A percentile compares a stretch with the other conserved stretches of the same genome.
phyloP scores from a whole-genome alignment of 2,329 filamentous ascomycete genomes.

The Clarireedia monteithiana region DNA sequence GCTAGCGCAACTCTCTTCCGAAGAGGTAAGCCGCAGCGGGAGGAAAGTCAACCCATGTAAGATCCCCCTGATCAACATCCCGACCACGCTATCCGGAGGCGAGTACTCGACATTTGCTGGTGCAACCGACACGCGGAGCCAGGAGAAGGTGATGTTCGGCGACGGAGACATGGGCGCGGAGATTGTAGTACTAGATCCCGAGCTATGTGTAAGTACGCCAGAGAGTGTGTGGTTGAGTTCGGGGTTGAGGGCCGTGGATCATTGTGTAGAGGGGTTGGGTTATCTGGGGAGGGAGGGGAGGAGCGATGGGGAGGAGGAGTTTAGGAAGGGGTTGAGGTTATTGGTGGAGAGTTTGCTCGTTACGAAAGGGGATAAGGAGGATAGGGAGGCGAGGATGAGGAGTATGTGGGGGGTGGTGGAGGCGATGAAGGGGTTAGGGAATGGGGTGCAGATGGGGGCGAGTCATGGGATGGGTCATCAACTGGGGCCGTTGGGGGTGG shows the following conservation, averaged over 20 bases:
- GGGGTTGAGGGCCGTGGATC: constrained; percentile 48
- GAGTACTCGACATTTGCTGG: constrained; percentile 35
- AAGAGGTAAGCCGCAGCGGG: constrained; percentile 8
- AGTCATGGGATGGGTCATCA: constrained; percentile 37
- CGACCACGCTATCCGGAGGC: constrained; percentile 35
- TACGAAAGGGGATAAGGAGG: constrained; percentile 16
- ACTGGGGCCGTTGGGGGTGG: constrained; percentile 39
- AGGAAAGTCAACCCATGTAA: constrained; percentile 11
- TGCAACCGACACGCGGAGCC: constrained; percentile 29
- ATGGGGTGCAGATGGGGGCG: constrained; percentile 34
- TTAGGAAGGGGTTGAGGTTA: constrained; percentile 16
- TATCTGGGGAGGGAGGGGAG: constrained; percentile 26
- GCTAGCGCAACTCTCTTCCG: constrained; percentile 11
- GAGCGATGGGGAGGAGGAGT: constrained; percentile 14
- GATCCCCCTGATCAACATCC: constrained; percentile 33
- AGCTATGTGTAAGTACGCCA: constrained; percentile 43
- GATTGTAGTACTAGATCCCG: constrained; percentile 49
- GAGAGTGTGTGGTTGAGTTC: constrained; percentile 48
- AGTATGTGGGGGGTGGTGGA: constrained; percentile 39
- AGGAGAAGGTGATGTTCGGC: constrained; percentile 21
- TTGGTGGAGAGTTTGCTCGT: constrained; percentile 22
- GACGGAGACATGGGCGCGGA: constrained; percentile 35
- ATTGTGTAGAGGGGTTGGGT: constrained; percentile 49
- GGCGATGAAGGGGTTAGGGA: constrained; percentile 40
- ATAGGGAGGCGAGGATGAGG: constrained; percentile 14